Evolutionary conservation across 768 basidiomycete species (phyloP).

Genomic region (Serendipita sp.): DNA sequence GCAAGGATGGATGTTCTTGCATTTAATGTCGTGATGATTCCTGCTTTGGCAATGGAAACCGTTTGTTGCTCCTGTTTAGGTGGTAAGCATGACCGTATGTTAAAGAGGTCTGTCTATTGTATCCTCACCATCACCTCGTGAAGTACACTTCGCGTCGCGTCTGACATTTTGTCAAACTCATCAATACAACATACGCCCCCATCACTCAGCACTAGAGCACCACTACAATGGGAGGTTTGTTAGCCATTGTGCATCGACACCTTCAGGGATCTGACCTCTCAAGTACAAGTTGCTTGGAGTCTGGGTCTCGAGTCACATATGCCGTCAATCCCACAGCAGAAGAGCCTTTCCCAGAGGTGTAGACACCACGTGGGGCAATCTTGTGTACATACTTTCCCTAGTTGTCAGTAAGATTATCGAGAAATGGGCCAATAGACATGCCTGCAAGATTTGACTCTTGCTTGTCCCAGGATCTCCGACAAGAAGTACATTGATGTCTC

Average conservation of each 20-base stretch:
- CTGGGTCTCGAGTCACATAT: conserved; percentile 94
- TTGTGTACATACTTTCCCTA: conserved; percentile 82
- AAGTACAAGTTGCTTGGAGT: conserved; percentile 92
- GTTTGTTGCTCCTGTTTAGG: conserved; percentile 40
- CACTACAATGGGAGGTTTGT: conserved; percentile 29
- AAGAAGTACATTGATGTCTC: conserved; percentile 92
- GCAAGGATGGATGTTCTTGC: conserved; percentile 49
- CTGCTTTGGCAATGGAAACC: conserved; percentile 36
- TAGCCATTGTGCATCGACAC: neutral
- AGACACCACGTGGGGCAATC: conserved; percentile 94
- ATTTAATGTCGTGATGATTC: conserved; percentile 36
- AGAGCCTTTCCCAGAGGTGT: conserved; percentile 94
- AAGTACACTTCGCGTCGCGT: conserved; percentile 29
- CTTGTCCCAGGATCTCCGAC: conserved; percentile 96
- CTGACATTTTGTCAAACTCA: conserved; percentile 57
- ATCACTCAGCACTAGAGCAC: conserved; percentile 85
- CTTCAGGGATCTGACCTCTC: conserved; percentile 49
- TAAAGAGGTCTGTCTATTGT: no score
- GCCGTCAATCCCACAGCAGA: conserved; percentile 98
- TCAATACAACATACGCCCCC: conserved; percentile 98
- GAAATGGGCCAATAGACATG: conserved; percentile 19
- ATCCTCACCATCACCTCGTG: conserved; percentile 41
- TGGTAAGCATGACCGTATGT: no score
- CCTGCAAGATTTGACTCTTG: conserved; percentile 91
- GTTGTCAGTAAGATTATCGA: conserved; percentile 5